phyloP scores from a whole-genome alignment of 2,329 filamentous ascomycete species.

The Tolypocladium sp. region DNA sequence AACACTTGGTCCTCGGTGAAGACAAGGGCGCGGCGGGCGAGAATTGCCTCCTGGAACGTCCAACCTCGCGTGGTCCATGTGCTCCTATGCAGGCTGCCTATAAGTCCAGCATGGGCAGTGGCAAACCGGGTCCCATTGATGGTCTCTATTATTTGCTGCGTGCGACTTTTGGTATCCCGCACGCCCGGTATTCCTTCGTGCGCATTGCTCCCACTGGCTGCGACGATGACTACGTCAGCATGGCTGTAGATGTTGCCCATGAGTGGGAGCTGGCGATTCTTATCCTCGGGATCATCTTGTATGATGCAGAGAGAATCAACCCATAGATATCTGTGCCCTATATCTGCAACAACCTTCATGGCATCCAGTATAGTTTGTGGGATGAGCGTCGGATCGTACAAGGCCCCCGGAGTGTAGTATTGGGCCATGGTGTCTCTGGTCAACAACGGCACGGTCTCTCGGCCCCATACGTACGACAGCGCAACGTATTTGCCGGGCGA shows the following conservation, averaged over 20 bases:
- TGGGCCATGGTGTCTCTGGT: background rate
- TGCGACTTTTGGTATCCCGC: no score
- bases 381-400: background rate
- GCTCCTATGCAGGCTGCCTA: no score
- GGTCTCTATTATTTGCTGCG: no score
- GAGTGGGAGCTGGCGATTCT: no score
- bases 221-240: no score
- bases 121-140: no score
- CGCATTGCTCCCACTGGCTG: no score
- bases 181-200: no score
- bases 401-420: background rate
- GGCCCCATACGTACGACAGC: background rate
- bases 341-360: background rate
- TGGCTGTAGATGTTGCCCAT: no score
- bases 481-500: background rate
- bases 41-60: background rate
- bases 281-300: background rate
- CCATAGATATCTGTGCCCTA: background rate
- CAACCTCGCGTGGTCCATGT: background rate
- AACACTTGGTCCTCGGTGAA: background rate
- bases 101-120: no score
- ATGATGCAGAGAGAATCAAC: background rate
- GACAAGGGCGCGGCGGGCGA: background rate
- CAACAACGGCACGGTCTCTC: background rate
- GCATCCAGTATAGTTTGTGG: background rate